A percentile compares a stretch with the other conserved stretches of the same genome.
Conservation (phyloP, 345 rosid species). For the Ceriops tagal region DNA sequence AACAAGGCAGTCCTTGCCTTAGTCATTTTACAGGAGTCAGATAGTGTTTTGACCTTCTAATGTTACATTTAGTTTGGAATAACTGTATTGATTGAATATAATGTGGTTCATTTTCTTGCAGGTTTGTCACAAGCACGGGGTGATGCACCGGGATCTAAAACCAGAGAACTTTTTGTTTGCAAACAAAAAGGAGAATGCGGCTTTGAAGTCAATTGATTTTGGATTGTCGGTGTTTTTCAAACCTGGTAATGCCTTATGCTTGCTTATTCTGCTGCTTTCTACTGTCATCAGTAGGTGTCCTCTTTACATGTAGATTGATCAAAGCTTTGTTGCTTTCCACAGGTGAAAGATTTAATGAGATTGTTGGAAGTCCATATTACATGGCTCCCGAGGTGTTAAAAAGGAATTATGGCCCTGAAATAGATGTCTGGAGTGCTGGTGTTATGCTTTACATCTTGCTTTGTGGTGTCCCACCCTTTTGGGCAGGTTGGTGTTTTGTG, state of each 20-base stretch:
- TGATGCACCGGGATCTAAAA: slow-evolving; percentile 35
- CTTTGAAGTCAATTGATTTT: slow-evolving; percentile 36
- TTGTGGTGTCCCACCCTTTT: slow-evolving; percentile 36
- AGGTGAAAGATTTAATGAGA: slow-evolving; percentile 33
- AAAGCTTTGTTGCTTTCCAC: slow-evolving; percentile 13
- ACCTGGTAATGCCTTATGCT: slow-evolving; percentile 25
- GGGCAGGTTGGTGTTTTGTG: slow-evolving; percentile 31
- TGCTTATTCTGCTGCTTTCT: not conserved
- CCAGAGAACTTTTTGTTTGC: slow-evolving; percentile 36
- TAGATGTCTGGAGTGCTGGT: slow-evolving; percentile 41
- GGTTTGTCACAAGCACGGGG: slow-evolving; percentile 33
- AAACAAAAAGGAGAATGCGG: slow-evolving; percentile 30
- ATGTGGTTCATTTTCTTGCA: slow-evolving; percentile 8
- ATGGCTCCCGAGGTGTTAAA: slow-evolving; percentile 38
- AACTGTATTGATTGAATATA: not conserved
- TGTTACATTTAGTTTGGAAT: not conserved
- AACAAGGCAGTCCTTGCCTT: not conserved
- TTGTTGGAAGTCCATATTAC: slow-evolving; percentile 39
- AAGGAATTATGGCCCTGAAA: slow-evolving; percentile 35
- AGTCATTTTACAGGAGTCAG: not conserved
- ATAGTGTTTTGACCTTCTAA: not conserved
- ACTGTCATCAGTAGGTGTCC: no score
- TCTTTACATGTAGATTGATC: not conserved
- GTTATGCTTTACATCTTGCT: slow-evolving; percentile 37
- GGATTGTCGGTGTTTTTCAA: slow-evolving; percentile 34